Evolutionary conservation across 2,329 filamentous ascomycete genomes (phyloP).

Genomic region (Aspergillus glaucus): DNA sequence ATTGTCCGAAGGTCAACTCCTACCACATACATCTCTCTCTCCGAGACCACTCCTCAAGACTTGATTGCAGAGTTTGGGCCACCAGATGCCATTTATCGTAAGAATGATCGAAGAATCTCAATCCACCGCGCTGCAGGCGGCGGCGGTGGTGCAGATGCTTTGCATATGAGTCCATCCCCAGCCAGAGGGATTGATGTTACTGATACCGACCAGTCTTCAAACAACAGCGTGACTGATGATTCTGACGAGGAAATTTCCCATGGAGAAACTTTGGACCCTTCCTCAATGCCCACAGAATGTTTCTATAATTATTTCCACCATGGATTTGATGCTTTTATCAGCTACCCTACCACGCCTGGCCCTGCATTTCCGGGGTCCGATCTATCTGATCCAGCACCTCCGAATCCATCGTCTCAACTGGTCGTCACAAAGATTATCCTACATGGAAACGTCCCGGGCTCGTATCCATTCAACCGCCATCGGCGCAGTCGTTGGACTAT

Average conservation of each 20-base stretch:
- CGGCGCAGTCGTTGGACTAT: conserved; percentile 84
- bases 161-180: conserved; percentile 31
- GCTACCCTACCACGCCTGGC: conserved; percentile 62
- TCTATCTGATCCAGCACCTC: conserved; percentile 23
- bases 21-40: conserved; percentile 66
- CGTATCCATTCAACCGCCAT: conserved; percentile 94
- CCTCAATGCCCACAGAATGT: conserved; percentile 48
- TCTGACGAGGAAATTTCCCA: conserved; percentile 53
- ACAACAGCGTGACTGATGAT: conserved; percentile 63
- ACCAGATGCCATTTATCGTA: conserved; percentile 88
- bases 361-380: conserved; percentile 53
- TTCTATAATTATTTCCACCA: conserved; percentile 98
- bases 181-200: conserved; percentile 39
- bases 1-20: conserved; percentile 64
- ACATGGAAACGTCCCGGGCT: conserved; percentile 90
- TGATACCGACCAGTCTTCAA: conserved; percentile 70
- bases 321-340: conserved; percentile 90
- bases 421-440: conserved; percentile 89
- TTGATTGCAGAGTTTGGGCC: conserved; percentile 84
- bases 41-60: conserved; percentile 86
- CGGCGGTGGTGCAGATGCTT: conserved; percentile 22
- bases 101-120: conserved; percentile 80
- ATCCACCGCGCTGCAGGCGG: conserved; percentile 55
- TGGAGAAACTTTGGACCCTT: conserved; percentile 57
- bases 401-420: conserved; percentile 51